Percentiles rank a stretch among this genome's conserved stretches.
These are phyloP conservation scores for Magnusiomyces paraingens DNA, from an alignment of 1,139 yeast genomes.

Conservation along the genomic window DNA sequence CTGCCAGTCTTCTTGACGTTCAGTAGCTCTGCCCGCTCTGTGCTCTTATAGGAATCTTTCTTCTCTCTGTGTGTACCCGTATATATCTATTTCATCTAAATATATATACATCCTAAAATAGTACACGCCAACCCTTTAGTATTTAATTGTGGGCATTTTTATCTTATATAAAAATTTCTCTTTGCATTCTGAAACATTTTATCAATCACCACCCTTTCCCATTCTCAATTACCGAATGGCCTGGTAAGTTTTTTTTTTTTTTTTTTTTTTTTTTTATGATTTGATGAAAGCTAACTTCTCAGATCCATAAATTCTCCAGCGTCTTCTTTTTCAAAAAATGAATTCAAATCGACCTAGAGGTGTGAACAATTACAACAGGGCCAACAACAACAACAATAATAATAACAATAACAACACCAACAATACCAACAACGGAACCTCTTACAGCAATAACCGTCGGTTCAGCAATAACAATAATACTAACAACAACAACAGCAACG, in stretches of 20 bases:
- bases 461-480: conserved; percentile 1
- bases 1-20: too few relatives aligned
- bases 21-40: too few relatives aligned
- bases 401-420: conserved; percentile 5
- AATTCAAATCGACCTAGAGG: background rate
- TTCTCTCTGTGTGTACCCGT: too few relatives aligned
- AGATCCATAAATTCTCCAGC: background rate
- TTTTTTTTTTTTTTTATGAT: too few relatives aligned
- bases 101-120: too few relatives aligned
- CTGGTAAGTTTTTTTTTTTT: background rate
- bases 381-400: conserved; percentile 5
- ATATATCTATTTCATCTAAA: too few relatives aligned
- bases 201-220: background rate
- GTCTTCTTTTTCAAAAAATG: conserved; percentile 1
- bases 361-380: conserved; percentile 1
- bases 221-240: conserved; percentile 1
- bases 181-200: too few relatives aligned
- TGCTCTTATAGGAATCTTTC: too few relatives aligned
- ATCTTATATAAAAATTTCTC: too few relatives aligned
- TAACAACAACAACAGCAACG: background rate
- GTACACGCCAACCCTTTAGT: background rate
- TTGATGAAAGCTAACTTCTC: too few relatives aligned
- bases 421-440: conserved; percentile 3
- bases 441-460: conserved; percentile 5
- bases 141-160: background rate